Percentiles rank a stretch among this genome's conserved stretches.
Conservation (phyloP, 805 yeast genomes). For the Hanseniaspora clermontiae region DNA sequence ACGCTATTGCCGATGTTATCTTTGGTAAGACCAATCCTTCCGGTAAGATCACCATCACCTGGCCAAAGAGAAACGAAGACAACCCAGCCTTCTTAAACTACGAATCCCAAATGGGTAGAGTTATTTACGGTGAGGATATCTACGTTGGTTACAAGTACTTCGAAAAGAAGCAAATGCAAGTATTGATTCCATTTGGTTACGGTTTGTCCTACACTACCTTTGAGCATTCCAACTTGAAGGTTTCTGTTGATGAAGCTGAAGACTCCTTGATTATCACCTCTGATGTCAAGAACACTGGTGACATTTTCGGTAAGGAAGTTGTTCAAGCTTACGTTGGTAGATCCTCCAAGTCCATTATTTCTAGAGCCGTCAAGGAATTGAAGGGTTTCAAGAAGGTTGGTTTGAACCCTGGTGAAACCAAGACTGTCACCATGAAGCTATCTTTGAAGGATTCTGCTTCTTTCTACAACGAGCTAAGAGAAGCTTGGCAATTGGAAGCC, state of each 20-base stretch:
- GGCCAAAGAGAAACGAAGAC: slow-evolving; percentile 41
- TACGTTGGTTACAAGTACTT: slow-evolving; percentile 52
- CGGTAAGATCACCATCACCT: slow-evolving; percentile 46
- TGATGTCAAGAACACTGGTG: slow-evolving; percentile 38
- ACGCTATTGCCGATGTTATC: slow-evolving; percentile 46
- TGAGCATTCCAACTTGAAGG: slow-evolving; percentile 30
- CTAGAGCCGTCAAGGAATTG: slow-evolving; percentile 48
- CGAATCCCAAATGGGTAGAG: slow-evolving; percentile 40
- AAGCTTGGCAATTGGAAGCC: slow-evolving; percentile 40
- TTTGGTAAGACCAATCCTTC: slow-evolving; percentile 50
- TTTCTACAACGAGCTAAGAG: slow-evolving; percentile 38
- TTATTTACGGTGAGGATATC: slow-evolving; percentile 52
- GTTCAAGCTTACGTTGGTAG: slow-evolving; percentile 41
- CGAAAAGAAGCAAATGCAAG: slow-evolving; percentile 38
- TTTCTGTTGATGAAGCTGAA: slow-evolving; percentile 23
- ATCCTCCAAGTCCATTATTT: slow-evolving; percentile 26
- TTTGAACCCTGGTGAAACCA: slow-evolving; percentile 35
- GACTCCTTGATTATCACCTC: slow-evolving; percentile 26
- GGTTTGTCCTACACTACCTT: slow-evolving; percentile 52
- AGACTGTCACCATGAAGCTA: slow-evolving; percentile 29
- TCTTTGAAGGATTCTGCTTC: slow-evolving; percentile 40
- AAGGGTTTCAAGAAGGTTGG: slow-evolving; percentile 43
- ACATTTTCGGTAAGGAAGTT: slow-evolving; percentile 38
- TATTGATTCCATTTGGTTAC: slow-evolving; percentile 48
- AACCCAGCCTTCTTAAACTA: slow-evolving; percentile 46